A percentile compares a stretch with the other conserved stretches of the same genome.
phyloP scores from a whole-genome alignment of 352 stramenopile species.

The Phytophthora tentaculata region DNA sequence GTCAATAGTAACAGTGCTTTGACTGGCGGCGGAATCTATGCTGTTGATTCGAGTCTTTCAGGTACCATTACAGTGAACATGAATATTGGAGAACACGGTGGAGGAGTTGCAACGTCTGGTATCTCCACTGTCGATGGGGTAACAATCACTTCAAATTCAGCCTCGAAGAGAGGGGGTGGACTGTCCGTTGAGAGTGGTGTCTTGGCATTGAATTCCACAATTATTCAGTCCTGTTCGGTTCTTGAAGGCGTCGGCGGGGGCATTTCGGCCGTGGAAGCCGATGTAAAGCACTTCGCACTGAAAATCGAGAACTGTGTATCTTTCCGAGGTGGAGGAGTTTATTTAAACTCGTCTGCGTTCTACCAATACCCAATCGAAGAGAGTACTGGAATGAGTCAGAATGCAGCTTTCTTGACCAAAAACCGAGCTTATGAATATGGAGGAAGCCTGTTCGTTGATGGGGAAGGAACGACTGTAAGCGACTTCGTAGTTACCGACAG shows the following conservation, averaged over 20 bases:
- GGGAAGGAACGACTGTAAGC: constrained; percentile 21
- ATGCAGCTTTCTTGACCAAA: background rate
- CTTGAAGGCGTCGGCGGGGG: constrained; percentile 36
- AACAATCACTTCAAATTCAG: constrained; percentile 29
- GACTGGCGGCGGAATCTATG: constrained; percentile 38
- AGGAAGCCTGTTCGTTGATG: constrained; percentile 41
- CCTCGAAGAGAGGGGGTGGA: constrained; percentile 33
- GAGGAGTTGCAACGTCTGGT: constrained; percentile 27
- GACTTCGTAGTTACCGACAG: constrained; percentile 22
- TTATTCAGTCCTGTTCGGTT: constrained; percentile 26
- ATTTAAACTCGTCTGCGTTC: constrained; percentile 35
- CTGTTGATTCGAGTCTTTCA: constrained; percentile 25
- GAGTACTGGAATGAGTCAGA: background rate
- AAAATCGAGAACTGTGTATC: constrained; percentile 30
- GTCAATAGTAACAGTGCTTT: constrained; percentile 31
- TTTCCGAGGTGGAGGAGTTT: constrained; percentile 39
- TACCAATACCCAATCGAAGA: constrained; percentile 14
- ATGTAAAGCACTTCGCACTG: constrained; percentile 27
- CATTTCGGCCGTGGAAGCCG: constrained; percentile 25
- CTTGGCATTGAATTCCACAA: constrained; percentile 31
- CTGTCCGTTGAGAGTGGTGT: constrained; percentile 28
- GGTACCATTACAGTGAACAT: constrained; percentile 22
- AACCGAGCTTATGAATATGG: constrained; percentile 36
- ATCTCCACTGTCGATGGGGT: constrained; percentile 20
- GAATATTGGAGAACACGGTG: constrained; percentile 39